These are phyloP conservation scores for Neonothopanus nambi DNA, from an alignment of 1,284 basidiomycete species.

Conservation along the genomic window DNA sequence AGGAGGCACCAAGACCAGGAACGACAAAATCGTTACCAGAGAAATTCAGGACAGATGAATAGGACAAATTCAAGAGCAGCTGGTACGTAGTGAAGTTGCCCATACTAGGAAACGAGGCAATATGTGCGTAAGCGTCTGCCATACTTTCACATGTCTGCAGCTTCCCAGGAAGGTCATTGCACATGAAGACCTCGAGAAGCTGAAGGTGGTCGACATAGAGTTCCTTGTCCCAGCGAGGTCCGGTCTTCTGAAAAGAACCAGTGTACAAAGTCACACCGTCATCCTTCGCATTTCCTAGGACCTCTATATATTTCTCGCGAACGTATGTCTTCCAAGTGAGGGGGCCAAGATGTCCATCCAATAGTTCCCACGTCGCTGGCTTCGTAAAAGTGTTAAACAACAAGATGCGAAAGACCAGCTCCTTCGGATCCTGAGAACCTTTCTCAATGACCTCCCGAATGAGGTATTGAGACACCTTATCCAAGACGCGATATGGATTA, in stretches of 20 bases:
- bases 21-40: slow-evolving; percentile 62
- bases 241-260: slow-evolving; percentile 64
- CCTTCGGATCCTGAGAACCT: slow-evolving; percentile 51
- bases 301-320: slow-evolving; percentile 43
- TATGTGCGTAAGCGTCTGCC: slow-evolving; percentile 53
- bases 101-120: slow-evolving; percentile 58
- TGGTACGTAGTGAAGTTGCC: slow-evolving; percentile 64
- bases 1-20: slow-evolving; percentile 55
- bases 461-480: slow-evolving; percentile 60
- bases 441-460: slow-evolving; percentile 61
- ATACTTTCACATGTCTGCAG: slow-evolving; percentile 45
- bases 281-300: slow-evolving; percentile 42
- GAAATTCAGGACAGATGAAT: slow-evolving; percentile 55
- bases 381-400: slow-evolving; percentile 63
- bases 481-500: slow-evolving; percentile 62
- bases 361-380: slow-evolving; percentile 60
- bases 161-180: slow-evolving; percentile 40
- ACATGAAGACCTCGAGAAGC: slow-evolving; percentile 59
- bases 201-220: slow-evolving; percentile 55
- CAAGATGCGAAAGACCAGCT: slow-evolving; percentile 60
- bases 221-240: slow-evolving; percentile 45
- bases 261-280: slow-evolving; percentile 51
- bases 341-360: slow-evolving; percentile 46
- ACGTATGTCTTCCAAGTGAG: slow-evolving; percentile 54
- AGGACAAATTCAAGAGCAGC: slow-evolving; percentile 55